Base-by-base conservation (phyloP, 129 eudicot genomes). In the Flaveria linearis region DNA sequence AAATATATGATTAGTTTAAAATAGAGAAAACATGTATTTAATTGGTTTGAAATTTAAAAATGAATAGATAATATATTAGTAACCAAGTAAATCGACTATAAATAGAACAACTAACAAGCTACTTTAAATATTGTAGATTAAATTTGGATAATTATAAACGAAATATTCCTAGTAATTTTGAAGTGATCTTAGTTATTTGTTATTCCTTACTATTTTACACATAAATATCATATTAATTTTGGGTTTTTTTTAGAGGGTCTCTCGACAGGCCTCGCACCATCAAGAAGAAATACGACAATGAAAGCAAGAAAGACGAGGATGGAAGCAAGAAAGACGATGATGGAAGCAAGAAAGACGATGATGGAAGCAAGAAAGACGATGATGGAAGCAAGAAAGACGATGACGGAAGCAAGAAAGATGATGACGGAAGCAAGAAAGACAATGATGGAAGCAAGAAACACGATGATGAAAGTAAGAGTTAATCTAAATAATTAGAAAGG, bases 201-300 rank as follows among this genome's bases (percentile, higher is more conserved):
- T 36, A 30, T 36, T 5, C 1, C 41, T 36, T 36, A 5, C 1
- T 36, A 36, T 36, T 36, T 36, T 15, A 42, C 18, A 42, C 22
- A 2, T 30, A 25, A 42, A 60, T 41, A 23, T 75, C 55, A n/a
- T 41, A 61, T 2, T 62, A n/a, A 56, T 46, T 75, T 56, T 68
- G 9, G 71, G 23, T 30, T 1, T 47, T 46, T 22, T 46, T 25
- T 15, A 78, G 77, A 39, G 82, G 77, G 14, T 78, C 82, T 14
- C 14, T 78, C 5, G 61, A 60, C 7, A 60, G 82, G 71, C 72
- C 77, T 71, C 82, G 46, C 49, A 53, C 51, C 41, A 45, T 53
- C 65, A 78, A 71, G 46, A 36, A 36, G 41, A 36, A 36, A 4
- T 7, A 36, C 8, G 63, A 36, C 18, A 42, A 14, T 18, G 63